Conservation (phyloP, 768 basidiomycete species). For the Sarcodon sp. region DNA sequence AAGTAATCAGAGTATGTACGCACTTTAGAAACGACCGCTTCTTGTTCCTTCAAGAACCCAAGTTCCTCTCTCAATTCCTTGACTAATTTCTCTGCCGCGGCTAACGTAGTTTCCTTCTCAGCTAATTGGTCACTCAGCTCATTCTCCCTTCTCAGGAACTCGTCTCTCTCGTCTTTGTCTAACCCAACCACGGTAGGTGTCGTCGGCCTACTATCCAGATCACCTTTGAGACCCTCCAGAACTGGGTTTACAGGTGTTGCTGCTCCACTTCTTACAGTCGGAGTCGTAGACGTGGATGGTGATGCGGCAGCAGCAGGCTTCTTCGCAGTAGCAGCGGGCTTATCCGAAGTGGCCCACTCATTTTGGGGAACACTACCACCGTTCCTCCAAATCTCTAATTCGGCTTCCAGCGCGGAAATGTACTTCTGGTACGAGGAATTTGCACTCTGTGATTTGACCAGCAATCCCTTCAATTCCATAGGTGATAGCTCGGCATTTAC, state of each 20-base stretch:
- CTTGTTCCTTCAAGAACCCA: slow-evolving; percentile 83
- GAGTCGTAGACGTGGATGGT: slow-evolving; percentile 53
- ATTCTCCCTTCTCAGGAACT: slow-evolving; percentile 93
- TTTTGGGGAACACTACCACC: slow-evolving; percentile 77
- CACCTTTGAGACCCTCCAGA: slow-evolving; percentile 57
- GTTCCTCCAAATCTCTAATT: slow-evolving; percentile 78
- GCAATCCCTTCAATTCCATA: slow-evolving; percentile 83
- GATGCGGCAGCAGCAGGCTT: slow-evolving; percentile 20
- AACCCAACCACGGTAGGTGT: slow-evolving; percentile 83
- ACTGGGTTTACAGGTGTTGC: slow-evolving; percentile 67
- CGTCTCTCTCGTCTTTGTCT: slow-evolving; percentile 95
- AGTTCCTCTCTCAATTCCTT: slow-evolving; percentile 86
- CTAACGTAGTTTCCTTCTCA: slow-evolving; percentile 79
- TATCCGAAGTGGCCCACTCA: slow-evolving; percentile 70
- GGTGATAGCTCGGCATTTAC: slow-evolving; percentile 98
- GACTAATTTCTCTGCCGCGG: slow-evolving; percentile 72
- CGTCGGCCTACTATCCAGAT: slow-evolving; percentile 76
- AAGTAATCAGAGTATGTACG: slow-evolving; percentile 6
- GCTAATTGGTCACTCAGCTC: slow-evolving; percentile 89
- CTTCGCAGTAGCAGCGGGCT: slow-evolving; percentile 36
- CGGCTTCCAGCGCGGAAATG: slow-evolving; percentile 83
- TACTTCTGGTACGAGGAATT: slow-evolving; percentile 78
- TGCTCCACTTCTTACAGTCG: slow-evolving; percentile 33
- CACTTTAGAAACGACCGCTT: slow-evolving; percentile 65
- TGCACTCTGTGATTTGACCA: slow-evolving; percentile 82